A percentile compares a stretch with the other conserved stretches of the same genome.
These are phyloP conservation scores for Phalaenopsis equestris DNA, from an alignment of 106 monocot species.

Conservation along the genomic window DNA sequence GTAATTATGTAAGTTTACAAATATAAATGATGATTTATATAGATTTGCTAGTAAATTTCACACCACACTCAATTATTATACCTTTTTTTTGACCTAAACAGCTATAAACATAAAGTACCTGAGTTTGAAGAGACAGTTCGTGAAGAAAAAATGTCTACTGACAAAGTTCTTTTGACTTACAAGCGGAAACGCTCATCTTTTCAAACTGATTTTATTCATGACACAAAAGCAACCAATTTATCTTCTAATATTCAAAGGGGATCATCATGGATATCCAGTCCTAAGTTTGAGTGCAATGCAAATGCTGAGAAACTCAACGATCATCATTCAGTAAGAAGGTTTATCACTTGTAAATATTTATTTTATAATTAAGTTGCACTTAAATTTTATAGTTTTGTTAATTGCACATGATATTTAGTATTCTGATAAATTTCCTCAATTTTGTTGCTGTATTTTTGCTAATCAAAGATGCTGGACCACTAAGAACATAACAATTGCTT, in stretches of 20 bases:
- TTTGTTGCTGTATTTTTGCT: background rate
- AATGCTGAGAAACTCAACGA: slow-evolving; percentile 7
- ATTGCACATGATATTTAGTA: background rate
- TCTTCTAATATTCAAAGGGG: background rate
- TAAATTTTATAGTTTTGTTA: background rate
- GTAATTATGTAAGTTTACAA: slow-evolving; percentile 2
- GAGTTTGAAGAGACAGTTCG: background rate
- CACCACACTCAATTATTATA: background rate
- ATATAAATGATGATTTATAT: background rate
- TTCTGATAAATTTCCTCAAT: background rate
- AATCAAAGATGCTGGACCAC: background rate
- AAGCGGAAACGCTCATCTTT: slow-evolving; percentile 5
- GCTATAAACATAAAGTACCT: background rate
- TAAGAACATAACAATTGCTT: background rate
- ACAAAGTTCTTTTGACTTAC: slow-evolving; percentile 13
- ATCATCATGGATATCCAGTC: background rate
- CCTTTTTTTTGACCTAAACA: background rate
- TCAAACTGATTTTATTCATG: slow-evolving; percentile 1
- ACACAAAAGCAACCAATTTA: background rate
- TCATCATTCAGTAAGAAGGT: slow-evolving; percentile 2
- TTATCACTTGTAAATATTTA: background rate
- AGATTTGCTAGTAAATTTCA: background rate
- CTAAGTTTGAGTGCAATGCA: background rate
- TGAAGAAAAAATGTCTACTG: background rate
- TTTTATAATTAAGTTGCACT: background rate